phyloP scores from a whole-genome alignment of 352 stramenopile genomes.

The Peronospora destructor region DNA sequence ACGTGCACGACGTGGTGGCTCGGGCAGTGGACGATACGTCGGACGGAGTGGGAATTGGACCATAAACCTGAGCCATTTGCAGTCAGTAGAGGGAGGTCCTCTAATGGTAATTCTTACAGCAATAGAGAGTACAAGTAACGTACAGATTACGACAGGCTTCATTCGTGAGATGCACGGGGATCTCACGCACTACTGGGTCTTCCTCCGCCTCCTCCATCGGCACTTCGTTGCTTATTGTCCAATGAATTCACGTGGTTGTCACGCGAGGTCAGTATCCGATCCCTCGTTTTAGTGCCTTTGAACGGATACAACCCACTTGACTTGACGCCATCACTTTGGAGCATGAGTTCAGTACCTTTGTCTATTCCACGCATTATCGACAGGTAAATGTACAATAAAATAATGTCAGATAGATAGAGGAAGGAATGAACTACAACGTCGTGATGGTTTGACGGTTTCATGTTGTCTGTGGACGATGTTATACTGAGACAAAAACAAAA shows the following conservation, averaged over 20 bases:
- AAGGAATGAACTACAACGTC: not conserved
- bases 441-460: not conserved
- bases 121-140: constrained; percentile 9
- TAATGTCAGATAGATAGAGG: constrained; percentile 1
- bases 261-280: not conserved
- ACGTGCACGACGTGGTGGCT: constrained; percentile 44
- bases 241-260: too few relatives aligned
- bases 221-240: too few relatives aligned
- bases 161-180: constrained; percentile 76
- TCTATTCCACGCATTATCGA: constrained; percentile 34
- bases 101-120: not conserved
- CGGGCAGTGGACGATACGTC: constrained; percentile 68
- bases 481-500: constrained; percentile 6
- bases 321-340: constrained; percentile 5
- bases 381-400: constrained; percentile 20
- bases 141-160: constrained; percentile 63
- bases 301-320: not conserved
- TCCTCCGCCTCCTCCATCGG: too few relatives aligned
- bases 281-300: constrained; percentile 4
- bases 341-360: constrained; percentile 20
- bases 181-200: constrained; percentile 76
- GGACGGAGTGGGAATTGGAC: constrained; percentile 77
- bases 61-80: constrained; percentile 42
- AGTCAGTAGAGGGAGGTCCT: not conserved
- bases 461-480: not conserved